A percentile compares a stretch with the other conserved stretches of the same genome.
Evolutionary conservation across 164 flowering plant species (phyloP).

Genomic region (Umbilicus rupestris): DNA sequence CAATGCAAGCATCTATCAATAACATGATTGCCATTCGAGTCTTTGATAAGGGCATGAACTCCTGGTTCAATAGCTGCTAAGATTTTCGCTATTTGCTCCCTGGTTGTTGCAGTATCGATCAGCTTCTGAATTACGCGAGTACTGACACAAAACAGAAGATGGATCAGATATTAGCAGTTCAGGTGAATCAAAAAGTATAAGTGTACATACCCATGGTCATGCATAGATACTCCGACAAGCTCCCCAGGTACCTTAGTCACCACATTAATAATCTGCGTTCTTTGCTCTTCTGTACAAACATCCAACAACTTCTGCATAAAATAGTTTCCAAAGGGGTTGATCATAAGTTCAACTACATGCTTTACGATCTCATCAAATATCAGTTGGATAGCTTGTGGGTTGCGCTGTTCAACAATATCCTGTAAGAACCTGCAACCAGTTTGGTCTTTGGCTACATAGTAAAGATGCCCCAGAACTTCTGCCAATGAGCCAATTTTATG

Average conservation of each 20-base stretch:
- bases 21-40: constrained; percentile 5
- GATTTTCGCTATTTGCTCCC: not conserved
- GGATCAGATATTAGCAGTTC: not conserved
- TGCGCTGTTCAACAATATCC: constrained; percentile 50
- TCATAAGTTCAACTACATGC: constrained; percentile 65
- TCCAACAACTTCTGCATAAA: constrained; percentile 78
- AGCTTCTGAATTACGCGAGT: constrained; percentile 7
- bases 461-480: constrained; percentile 38
- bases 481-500: constrained; percentile 24
- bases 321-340: constrained; percentile 83
- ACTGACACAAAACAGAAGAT: not conserved
- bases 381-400: constrained; percentile 31
- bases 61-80: not conserved
- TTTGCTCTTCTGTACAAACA: constrained; percentile 67
- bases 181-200: not conserved
- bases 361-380: constrained; percentile 55
- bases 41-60: constrained; percentile 2
- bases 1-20: constrained; percentile 4
- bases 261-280: constrained; percentile 35
- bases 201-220: constrained; percentile 63
- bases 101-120: not conserved
- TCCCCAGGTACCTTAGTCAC: constrained; percentile 39
- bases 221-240: constrained; percentile 56
- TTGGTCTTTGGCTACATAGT: constrained; percentile 65
- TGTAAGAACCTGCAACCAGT: constrained; percentile 72